Conservation (phyloP, 805 yeast species). For the Starmerella cellae region DNA sequence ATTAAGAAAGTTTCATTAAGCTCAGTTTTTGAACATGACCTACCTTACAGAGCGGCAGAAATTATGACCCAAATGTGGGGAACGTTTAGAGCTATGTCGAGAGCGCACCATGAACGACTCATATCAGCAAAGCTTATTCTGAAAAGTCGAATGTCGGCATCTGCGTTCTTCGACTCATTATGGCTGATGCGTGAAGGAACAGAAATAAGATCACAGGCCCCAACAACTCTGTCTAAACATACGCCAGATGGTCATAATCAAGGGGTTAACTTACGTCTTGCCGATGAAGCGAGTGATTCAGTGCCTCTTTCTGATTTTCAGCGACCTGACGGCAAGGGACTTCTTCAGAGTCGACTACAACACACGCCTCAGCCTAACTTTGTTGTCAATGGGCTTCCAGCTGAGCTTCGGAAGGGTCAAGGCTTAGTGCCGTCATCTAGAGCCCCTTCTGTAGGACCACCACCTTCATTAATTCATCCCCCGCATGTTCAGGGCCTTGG, state of each 20-base stretch:
- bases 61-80: conserved; percentile 93
- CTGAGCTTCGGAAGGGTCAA: too few species aligned
- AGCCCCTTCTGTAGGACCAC: neutral
- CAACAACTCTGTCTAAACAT: conserved; percentile 22
- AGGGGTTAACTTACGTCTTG: neutral
- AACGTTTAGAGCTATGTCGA: conserved; percentile 46
- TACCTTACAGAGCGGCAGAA: conserved; percentile 85
- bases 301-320: neutral
- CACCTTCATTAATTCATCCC: neutral
- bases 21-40: conserved; percentile 78
- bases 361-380: neutral
- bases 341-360: too few species aligned
- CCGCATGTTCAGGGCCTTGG: neutral
- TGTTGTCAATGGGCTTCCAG: neutral
- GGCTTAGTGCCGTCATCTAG: too few species aligned
- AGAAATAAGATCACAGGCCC: conserved; percentile 46
- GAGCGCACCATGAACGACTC: conserved; percentile 31
- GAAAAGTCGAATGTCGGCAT: conserved; percentile 78
- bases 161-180: conserved; percentile 81
- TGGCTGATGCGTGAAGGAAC: conserved; percentile 75
- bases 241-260: conserved; percentile 1
- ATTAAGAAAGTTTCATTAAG: conserved; percentile 51
- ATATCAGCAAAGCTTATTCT: conserved; percentile 31
- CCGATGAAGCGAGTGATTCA: neutral
- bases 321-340: too few species aligned